phyloP scores from a whole-genome alignment of 495 filamentous ascomycete species.

The Podospora pseudocomata region DNA sequence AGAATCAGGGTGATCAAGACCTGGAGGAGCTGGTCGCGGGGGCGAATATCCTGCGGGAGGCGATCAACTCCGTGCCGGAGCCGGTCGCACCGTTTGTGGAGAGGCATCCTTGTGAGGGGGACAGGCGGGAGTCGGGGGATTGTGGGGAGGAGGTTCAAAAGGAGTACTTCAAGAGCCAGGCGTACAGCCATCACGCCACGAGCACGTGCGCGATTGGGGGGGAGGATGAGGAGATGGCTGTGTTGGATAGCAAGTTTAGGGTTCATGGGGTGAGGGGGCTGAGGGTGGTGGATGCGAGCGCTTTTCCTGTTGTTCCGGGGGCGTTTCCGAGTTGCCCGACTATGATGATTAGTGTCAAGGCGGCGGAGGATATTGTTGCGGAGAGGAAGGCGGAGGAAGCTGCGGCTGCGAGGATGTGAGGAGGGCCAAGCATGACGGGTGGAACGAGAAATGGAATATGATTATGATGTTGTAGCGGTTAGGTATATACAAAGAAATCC shows the following conservation, averaged over 20 bases:
- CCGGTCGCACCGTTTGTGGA: conserved; percentile 39
- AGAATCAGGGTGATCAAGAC: conserved; percentile 37
- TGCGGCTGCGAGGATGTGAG: not conserved
- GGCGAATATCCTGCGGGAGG: conserved; percentile 46
- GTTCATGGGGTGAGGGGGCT: conserved; percentile 48
- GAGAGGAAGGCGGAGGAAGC: conserved; percentile 40
- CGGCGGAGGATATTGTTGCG: conserved; percentile 55
- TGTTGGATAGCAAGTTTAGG: conserved; percentile 50
- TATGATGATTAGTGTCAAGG: conserved; percentile 63
- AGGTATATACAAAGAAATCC: not conserved
- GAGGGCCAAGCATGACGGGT: not conserved
- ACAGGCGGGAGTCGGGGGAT: conserved; percentile 9
- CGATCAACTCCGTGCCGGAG: conserved; percentile 32
- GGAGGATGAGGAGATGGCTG: conserved; percentile 46
- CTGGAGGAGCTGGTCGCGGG: conserved; percentile 50
- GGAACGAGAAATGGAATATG: not conserved
- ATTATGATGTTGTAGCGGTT: not conserved
- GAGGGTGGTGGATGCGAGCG: conserved; percentile 54
- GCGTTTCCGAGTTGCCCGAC: conserved; percentile 58
- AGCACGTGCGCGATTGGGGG: conserved; percentile 49
- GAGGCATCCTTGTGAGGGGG: conserved; percentile 41
- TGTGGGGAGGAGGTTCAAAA: conserved; percentile 41
- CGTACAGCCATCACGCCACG: conserved; percentile 52
- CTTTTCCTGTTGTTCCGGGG: conserved; percentile 53
- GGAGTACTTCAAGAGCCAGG: conserved; percentile 44